phyloP scores from a whole-genome alignment of 2,329 filamentous ascomycete genomes.

The Fusarium compactum region DNA sequence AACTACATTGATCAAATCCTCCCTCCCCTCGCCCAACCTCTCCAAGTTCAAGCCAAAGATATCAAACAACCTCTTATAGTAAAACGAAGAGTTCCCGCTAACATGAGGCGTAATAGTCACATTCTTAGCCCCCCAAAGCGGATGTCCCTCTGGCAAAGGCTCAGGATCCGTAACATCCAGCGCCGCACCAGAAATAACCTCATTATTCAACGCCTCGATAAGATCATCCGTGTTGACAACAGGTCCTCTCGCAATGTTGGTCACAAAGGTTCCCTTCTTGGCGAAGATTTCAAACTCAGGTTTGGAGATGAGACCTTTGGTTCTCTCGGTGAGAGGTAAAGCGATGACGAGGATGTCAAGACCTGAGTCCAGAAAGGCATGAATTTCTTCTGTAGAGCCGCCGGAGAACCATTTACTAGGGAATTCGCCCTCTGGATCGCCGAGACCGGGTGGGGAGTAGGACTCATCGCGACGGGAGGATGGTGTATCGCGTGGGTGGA shows the following conservation, averaged over 20 bases:
- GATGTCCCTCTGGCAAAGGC: slow-evolving; percentile 75
- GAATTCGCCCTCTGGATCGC: slow-evolving; percentile 63
- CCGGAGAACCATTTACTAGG: slow-evolving; percentile 66
- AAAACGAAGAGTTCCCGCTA: slow-evolving; percentile 57
- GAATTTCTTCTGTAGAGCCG: slow-evolving; percentile 56
- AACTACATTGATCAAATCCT: slow-evolving; percentile 57
- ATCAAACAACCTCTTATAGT: slow-evolving; percentile 56
- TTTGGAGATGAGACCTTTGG: slow-evolving; percentile 63
- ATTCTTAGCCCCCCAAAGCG: slow-evolving; percentile 77
- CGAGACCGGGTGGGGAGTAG: slow-evolving; percentile 76
- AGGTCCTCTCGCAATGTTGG: slow-evolving; percentile 76
- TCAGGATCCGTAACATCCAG: slow-evolving; percentile 86
- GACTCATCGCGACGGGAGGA: slow-evolving; percentile 72
- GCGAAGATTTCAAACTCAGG: slow-evolving; percentile 62
- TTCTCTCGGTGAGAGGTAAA: slow-evolving; percentile 63
- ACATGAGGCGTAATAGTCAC: slow-evolving; percentile 71
- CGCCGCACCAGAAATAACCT: slow-evolving; percentile 70
- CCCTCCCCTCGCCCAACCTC: slow-evolving; percentile 52
- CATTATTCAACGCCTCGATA: slow-evolving; percentile 67
- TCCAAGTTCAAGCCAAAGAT: slow-evolving; percentile 59
- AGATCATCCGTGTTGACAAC: slow-evolving; percentile 67
- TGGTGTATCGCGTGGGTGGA: slow-evolving; percentile 73
- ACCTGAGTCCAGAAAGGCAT: slow-evolving; percentile 63
- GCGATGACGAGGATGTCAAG: slow-evolving; percentile 67
- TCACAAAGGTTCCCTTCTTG: slow-evolving; percentile 68